Base-by-base conservation (phyloP, 106 monocot species). In the Ottelia alismoides region DNA sequence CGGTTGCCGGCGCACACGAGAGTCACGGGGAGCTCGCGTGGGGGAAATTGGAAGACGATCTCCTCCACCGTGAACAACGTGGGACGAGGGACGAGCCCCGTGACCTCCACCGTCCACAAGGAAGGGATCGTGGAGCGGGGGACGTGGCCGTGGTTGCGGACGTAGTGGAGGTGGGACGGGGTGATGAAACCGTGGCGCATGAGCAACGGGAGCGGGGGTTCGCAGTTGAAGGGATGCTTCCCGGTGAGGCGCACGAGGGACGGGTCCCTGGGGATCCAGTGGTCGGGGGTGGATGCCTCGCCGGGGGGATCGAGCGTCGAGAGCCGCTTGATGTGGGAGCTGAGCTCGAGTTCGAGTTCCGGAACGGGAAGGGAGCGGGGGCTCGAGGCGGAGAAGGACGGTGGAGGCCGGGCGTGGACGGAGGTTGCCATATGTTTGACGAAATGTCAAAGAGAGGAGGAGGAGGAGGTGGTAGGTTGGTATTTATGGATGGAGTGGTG, bases 1-100 rank as follows among this genome's bases (percentile, higher is more conserved):
- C 94, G 72, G 71, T 96, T 96, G 17, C 94, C 94, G 27, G 88
- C 88, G 74, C 94, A 96, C 25, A 74, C 94, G 22, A 96, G 78
- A 1, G 88, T 96, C 24, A 96, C 88, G 40, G 94, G 94, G 53
- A 96, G 56, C 71, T 96, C 81, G 30, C 68, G 30, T 14, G 72
- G 21, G 6, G 45, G 52, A 55, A 96, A 96, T 1, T 65, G 65
- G 30, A 26, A 18, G 35, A 65, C 66, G 23, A 96, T 63, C 53
- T 78, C 61, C 56, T 88, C 74, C 81, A 96, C 74, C 67, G 78
- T 69, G 71, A 96, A 29, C 28, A 27, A 16, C 32, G 53, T 2
- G 2, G 88, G 78, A 27, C 66, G 67, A 24, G 32, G 35, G 26
- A 96, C 81, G 11, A 88, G 73, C 22, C 88, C 88, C 17, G 57